A percentile compares a stretch with the other conserved stretches of the same genome.
These are phyloP conservation scores for Cornus controversa DNA, from an alignment of 148 eudicot genomes.

Conservation along the genomic window DNA sequence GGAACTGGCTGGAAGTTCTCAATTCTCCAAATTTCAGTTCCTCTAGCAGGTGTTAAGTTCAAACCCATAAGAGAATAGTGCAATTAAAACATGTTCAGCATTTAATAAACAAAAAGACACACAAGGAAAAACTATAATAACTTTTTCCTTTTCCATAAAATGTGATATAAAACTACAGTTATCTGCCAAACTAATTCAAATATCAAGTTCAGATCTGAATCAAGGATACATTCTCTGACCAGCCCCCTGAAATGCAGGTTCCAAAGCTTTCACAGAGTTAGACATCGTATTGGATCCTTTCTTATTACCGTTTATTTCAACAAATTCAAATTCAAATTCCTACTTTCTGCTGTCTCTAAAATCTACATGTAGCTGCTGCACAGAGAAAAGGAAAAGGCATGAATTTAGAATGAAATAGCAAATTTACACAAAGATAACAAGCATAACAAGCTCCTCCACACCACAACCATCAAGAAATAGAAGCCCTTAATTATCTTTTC, in stretches of 20 bases:
- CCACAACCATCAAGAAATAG: background rate
- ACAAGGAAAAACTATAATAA: background rate
- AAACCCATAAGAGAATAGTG: slow-evolving; percentile 10
- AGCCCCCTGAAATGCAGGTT: slow-evolving; percentile 92
- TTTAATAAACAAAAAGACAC: background rate
- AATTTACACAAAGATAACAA: background rate
- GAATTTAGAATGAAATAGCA: background rate
- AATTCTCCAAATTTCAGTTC: slow-evolving; percentile 96
- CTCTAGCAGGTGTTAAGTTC: slow-evolving; percentile 70
- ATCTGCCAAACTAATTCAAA: background rate
- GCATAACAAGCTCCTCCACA: background rate
- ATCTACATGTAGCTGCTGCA: slow-evolving; percentile 5
- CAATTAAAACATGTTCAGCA: slow-evolving; percentile 5
- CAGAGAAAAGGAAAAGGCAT: background rate
- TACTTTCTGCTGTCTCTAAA: slow-evolving; percentile 5
- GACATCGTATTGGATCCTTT: slow-evolving; percentile 49
- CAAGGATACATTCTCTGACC: slow-evolving; percentile 93
- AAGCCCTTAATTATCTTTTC: background rate
- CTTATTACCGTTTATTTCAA: slow-evolving; percentile 2
- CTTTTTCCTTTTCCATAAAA: background rate
- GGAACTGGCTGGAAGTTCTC: slow-evolving; percentile 92
- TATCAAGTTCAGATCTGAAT: slow-evolving; percentile 12
- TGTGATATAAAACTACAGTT: slow-evolving; percentile 2
- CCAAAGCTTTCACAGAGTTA: slow-evolving; percentile 71
- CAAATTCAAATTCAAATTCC: slow-evolving; percentile 11